Evolutionary conservation across 352 stramenopile species (phyloP).

Genomic region (Phytophthora pseudosyringae): DNA sequence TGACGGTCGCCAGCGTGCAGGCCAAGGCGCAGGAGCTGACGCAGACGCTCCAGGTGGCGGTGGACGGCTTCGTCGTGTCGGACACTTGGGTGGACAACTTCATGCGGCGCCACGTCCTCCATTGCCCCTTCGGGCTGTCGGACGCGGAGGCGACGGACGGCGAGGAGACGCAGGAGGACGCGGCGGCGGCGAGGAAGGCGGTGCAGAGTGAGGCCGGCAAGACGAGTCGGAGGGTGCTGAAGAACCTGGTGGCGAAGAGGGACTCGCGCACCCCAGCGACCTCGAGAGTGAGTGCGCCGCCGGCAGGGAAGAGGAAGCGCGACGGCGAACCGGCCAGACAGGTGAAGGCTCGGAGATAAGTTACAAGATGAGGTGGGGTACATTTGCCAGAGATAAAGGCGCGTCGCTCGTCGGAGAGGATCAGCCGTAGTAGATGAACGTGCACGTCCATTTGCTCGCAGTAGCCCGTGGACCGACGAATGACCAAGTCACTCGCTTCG

Average conservation of each 20-base stretch:
- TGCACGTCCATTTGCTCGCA: no score
- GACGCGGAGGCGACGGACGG: slow-evolving; percentile 29
- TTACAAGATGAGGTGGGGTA: not conserved
- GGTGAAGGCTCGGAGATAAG: slow-evolving; percentile 24
- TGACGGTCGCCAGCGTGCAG: slow-evolving; percentile 23
- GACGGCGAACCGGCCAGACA: slow-evolving; percentile 5
- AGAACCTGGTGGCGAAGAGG: slow-evolving; percentile 10
- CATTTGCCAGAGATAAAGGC: not conserved
- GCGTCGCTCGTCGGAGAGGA: not conserved
- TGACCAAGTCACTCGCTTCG: no score
- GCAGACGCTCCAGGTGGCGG: slow-evolving; percentile 12
- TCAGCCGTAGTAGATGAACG: no score
- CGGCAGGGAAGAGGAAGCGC: slow-evolving; percentile 30
- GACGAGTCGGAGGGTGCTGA: slow-evolving; percentile 18
- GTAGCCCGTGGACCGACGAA: no score
- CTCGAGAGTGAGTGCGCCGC: not conserved
- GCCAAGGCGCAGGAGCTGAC: slow-evolving; percentile 22
- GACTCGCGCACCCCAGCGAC: slow-evolving; percentile 13
- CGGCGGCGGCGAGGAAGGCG: slow-evolving; percentile 4
- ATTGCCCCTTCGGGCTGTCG: slow-evolving; percentile 35
- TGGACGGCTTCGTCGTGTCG: slow-evolving; percentile 34
- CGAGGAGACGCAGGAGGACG: slow-evolving; percentile 9
- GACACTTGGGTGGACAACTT: slow-evolving; percentile 41
- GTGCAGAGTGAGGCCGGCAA: slow-evolving; percentile 20
- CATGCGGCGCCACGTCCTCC: slow-evolving; percentile 31